These are phyloP conservation scores for Hevea brasiliensis DNA, from an alignment of 345 rosid genomes.

Conservation along the genomic window DNA sequence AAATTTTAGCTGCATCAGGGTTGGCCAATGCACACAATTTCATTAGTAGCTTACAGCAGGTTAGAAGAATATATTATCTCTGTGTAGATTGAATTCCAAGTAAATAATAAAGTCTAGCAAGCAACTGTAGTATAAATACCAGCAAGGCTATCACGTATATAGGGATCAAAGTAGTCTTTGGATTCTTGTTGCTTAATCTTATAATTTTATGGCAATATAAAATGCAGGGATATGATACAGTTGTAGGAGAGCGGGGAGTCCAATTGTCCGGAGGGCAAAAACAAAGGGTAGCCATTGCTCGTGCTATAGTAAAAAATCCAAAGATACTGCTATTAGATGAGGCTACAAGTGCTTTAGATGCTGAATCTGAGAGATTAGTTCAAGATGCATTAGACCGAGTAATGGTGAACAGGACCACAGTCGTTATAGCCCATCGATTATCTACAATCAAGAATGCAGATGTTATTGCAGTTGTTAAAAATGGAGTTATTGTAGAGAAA, in stretches of 20 bases:
- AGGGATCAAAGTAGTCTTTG: not conserved
- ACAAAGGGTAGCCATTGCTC: slow-evolving; percentile 74
- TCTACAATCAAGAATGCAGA: slow-evolving; percentile 66
- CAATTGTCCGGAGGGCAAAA: slow-evolving; percentile 81
- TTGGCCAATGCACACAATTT: slow-evolving; percentile 77
- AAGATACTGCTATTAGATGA: slow-evolving; percentile 67
- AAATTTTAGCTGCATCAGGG: slow-evolving; percentile 66
- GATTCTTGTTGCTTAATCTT: not conserved
- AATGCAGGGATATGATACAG: slow-evolving; percentile 62
- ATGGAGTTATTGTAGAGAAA: slow-evolving; percentile 60
- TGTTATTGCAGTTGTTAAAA: slow-evolving; percentile 57
- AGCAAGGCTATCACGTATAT: too few species aligned
- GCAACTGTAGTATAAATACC: not conserved
- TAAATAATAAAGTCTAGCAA: too few species aligned
- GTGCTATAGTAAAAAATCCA: slow-evolving; percentile 69
- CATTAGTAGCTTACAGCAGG: slow-evolving; percentile 83
- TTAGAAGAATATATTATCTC: slow-evolving; percentile 20
- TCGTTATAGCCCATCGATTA: slow-evolving; percentile 64
- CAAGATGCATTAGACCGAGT: slow-evolving; percentile 68
- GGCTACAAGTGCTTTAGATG: slow-evolving; percentile 73
- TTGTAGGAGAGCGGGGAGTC: slow-evolving; percentile 71
- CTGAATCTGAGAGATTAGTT: slow-evolving; percentile 67
- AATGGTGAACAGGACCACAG: slow-evolving; percentile 58
- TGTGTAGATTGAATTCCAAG: too few species aligned
- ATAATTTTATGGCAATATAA: not conserved